Percentiles rank a stretch among this genome's conserved stretches.
phyloP scores from a whole-genome alignment of 2,329 filamentous ascomycete species.

The Lachnum nothofagi region DNA sequence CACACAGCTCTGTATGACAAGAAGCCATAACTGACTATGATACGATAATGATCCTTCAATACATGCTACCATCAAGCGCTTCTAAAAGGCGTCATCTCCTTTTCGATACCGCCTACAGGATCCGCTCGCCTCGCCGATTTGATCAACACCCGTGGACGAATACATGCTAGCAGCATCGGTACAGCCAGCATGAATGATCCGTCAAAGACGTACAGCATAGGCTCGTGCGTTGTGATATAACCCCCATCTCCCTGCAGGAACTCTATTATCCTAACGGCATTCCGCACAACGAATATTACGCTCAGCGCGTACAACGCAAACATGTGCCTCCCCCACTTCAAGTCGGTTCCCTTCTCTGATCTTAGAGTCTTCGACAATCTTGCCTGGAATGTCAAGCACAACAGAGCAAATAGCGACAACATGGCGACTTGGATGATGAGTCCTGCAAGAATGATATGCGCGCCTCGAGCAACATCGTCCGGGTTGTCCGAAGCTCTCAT shows the following conservation, averaged over 20 bases:
- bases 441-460: constrained; percentile 43
- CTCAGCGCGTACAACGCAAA: constrained; percentile 37
- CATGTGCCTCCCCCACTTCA: constrained; percentile 35
- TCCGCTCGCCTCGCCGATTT: no score
- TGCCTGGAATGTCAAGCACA: constrained; percentile 7
- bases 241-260: constrained; percentile 39
- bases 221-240: constrained; percentile 39
- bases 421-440: constrained; percentile 46
- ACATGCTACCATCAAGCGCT: no score
- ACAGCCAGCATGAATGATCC: constrained; percentile 37
- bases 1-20: no score
- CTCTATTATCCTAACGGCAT: constrained; percentile 37
- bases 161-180: constrained; percentile 34
- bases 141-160: no score
- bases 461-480: constrained; percentile 28
- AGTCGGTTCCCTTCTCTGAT: neutral
- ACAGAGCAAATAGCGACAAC: constrained; percentile 44
- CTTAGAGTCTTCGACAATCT: no score
- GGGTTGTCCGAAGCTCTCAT: constrained; percentile 2
- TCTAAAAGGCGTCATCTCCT: no score
- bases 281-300: constrained; percentile 41
- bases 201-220: constrained; percentile 40
- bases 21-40: no score
- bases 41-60: no score
- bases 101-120: no score